Base-by-base conservation (phyloP, 1,139 yeast genomes). In the Suhomyces atakaporum region DNA sequence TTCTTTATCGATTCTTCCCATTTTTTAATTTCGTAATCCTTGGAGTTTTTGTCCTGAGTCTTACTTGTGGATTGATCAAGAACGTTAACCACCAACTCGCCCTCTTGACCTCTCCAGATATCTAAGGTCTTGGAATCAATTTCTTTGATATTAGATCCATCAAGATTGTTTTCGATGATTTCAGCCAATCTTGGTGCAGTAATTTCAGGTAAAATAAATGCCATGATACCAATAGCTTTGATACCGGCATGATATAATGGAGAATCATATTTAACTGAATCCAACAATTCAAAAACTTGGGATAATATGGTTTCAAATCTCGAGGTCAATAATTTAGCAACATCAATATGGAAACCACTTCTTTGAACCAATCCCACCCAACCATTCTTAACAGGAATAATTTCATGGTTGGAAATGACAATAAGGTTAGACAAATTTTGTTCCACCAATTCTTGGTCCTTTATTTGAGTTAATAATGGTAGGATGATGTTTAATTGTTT, bases 1-100 rank as follows among this genome's bases (percentile, higher is more conserved):
- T 79, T 79, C 50, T 90, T 78, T 31, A 92, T 75, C 35, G 77
- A 76, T 51, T 84, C 90, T 58, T 92, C 98, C 97, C 98, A 92
- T 53, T 86, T 81, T 44, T 77, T 70, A 11, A 89, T 85, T 50
- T 86, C 95, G 54, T 86, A 87, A 51, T 89, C 96, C 53, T 80
- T 87, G 3, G 84, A 63, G 54, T 86, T 86, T 52, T 84, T 86
- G 42, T 67, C 69, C 2, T 51, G 56, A 50, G 71, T 66, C 32
- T 69, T 66, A 29, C 63, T 63, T 35, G 62, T 64, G 10, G 64
- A 54, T 16, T 66, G 67, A 19, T 53, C 56, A 34, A 85, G 63
- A 3, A 85, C 81, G 50, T 86, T 79, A 14, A 81, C 64, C 1
- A 85, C 95, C 36, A 87, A 60, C 39, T 75, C 79, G 7, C 90